phyloP scores from a whole-genome alignment of 352 stramenopile species.

The Chrysophaeum taylorii region DNA sequence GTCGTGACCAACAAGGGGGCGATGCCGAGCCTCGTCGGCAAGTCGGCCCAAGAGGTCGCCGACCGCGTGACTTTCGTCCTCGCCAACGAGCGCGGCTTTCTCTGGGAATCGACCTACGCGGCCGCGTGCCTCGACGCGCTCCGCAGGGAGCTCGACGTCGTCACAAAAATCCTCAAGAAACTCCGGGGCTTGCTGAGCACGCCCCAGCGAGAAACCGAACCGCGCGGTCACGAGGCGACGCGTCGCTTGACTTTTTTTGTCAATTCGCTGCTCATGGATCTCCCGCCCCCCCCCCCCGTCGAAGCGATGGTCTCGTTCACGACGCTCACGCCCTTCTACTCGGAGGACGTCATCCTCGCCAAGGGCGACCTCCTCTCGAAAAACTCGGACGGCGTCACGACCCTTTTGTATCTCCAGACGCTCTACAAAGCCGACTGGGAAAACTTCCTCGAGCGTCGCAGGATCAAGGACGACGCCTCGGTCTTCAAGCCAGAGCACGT shows the following conservation, averaged over 20 bases:
- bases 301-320: constrained; percentile 98
- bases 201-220: constrained; percentile 91
- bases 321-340: constrained; percentile 96
- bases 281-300: constrained; percentile 86
- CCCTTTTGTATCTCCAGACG: constrained; percentile 93
- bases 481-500: constrained; percentile 54
- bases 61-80: constrained; percentile 90
- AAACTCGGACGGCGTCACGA: constrained; percentile 87
- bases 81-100: constrained; percentile 91
- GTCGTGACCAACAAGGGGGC: constrained; percentile 71
- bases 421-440: constrained; percentile 95
- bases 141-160: constrained; percentile 55
- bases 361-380: constrained; percentile 90
- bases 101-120: constrained; percentile 95
- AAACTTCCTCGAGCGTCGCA: constrained; percentile 91
- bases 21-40: constrained; percentile 59
- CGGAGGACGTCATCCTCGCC: constrained; percentile 91
- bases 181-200: constrained; percentile 84
- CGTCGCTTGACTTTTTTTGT: constrained; percentile 94
- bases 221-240: constrained; percentile 85
- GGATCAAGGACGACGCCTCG: constrained; percentile 72
- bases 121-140: constrained; percentile 76
- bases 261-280: constrained; percentile 99
- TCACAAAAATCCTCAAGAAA: constrained; percentile 65
- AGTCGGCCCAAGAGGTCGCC: constrained; percentile 64